These are phyloP conservation scores for Claviceps monticola DNA, from an alignment of 2,329 filamentous ascomycete species.

Conservation along the genomic window DNA sequence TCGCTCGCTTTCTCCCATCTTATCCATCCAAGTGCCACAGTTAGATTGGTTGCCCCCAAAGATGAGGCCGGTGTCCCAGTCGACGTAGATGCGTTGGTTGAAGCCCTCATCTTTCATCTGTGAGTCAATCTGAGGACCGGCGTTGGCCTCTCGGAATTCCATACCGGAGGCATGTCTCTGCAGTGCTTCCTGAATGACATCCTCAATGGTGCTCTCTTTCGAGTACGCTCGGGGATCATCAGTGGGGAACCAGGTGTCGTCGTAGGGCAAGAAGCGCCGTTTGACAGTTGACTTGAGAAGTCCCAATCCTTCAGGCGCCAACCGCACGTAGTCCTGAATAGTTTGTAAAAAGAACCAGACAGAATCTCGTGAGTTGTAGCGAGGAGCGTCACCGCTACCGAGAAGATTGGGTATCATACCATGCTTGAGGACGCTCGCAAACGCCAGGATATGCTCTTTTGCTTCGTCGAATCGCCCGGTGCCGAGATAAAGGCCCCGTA, in stretches of 20 bases:
- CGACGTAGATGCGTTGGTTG: conserved; percentile 77
- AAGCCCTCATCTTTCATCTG: conserved; percentile 93
- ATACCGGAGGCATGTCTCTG: conserved; percentile 85
- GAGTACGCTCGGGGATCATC: conserved; percentile 80
- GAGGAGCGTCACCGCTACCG: conserved; percentile 67
- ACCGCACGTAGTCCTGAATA: conserved; percentile 81
- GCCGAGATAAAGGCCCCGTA: conserved; percentile 80
- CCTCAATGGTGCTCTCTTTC: conserved; percentile 65
- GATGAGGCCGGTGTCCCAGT: conserved; percentile 80
- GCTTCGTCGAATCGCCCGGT: conserved; percentile 82
- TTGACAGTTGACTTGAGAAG: conserved; percentile 66
- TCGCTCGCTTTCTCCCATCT: conserved; percentile 95
- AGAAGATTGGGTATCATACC: conserved; percentile 96
- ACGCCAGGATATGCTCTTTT: conserved; percentile 85
- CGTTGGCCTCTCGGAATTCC: conserved; percentile 89
- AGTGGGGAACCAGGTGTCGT: conserved; percentile 83
- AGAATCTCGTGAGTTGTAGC: conserved; percentile 93
- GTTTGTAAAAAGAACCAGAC: conserved; percentile 97
- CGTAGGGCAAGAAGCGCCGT: conserved; percentile 82
- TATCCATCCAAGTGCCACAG: conserved; percentile 99
- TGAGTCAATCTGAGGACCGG: conserved; percentile 71
- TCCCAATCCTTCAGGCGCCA: conserved; percentile 61
- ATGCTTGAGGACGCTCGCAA: conserved; percentile 92
- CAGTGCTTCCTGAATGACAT: conserved; percentile 84
- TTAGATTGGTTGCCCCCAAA: conserved; percentile 91